Percentiles rank a stretch among this genome's conserved stretches.
Conservation (phyloP, 2,329 filamentous ascomycete genomes). For the Rutstroemia sydowiana region DNA sequence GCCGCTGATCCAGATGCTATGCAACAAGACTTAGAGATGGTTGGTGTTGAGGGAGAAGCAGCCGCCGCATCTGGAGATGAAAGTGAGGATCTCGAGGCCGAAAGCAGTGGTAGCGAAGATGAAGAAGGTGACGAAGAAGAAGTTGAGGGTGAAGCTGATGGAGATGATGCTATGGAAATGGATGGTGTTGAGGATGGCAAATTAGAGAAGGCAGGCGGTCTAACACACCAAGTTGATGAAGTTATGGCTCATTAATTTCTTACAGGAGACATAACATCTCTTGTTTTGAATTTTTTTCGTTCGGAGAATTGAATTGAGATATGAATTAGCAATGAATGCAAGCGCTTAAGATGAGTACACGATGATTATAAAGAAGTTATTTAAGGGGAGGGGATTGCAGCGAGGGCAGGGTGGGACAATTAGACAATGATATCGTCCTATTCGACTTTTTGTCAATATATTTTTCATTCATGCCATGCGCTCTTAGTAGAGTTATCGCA, state of each 20-base stretch:
- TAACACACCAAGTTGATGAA: slow-evolving; percentile 20
- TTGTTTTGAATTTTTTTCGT: slow-evolving; percentile 8
- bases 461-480: no score
- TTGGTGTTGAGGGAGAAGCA: slow-evolving; percentile 51
- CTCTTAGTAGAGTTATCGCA: no score
- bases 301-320: slow-evolving; percentile 3
- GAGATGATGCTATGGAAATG: slow-evolving; percentile 43
- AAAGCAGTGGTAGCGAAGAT: slow-evolving; percentile 61
- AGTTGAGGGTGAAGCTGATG: no score
- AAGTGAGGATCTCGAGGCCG: slow-evolving; percentile 71
- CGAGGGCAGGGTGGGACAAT: no score
- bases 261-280: not conserved
- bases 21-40: slow-evolving; percentile 70
- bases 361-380: slow-evolving; percentile 6
- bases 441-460: no score
- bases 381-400: no score
- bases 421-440: no score
- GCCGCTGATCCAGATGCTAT: slow-evolving; percentile 35
- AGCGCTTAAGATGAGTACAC: slow-evolving; percentile 1
- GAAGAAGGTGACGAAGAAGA: slow-evolving; percentile 42
- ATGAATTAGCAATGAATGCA: not conserved
- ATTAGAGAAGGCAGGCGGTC: slow-evolving; percentile 14
- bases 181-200: slow-evolving; percentile 33
- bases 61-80: slow-evolving; percentile 59
- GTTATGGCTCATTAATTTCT: slow-evolving; percentile 9